phyloP scores from a whole-genome alignment of 2,329 filamentous ascomycete species.

The Exophiala viscosa region DNA sequence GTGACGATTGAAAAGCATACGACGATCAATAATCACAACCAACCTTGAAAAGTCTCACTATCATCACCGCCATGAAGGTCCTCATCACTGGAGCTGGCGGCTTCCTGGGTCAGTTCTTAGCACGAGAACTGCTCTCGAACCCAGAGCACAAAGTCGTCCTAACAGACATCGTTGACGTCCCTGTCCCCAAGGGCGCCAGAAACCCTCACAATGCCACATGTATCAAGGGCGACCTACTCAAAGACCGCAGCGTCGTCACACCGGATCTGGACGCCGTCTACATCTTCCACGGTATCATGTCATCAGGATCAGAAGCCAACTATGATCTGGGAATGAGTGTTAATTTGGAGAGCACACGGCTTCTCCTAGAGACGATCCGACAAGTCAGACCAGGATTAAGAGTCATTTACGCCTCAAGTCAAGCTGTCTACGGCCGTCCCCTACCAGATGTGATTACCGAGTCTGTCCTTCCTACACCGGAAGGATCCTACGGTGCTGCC shows the following conservation, averaged over 20 bases:
- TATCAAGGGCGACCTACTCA: slow-evolving; percentile 53
- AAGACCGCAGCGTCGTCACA: slow-evolving; percentile 38
- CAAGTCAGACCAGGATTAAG: slow-evolving; percentile 51
- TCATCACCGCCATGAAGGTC: slow-evolving; percentile 41
- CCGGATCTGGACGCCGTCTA: slow-evolving; percentile 52
- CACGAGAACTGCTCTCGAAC: slow-evolving; percentile 52
- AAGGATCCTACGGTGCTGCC: slow-evolving; percentile 61
- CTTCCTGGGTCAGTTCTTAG: slow-evolving; percentile 62
- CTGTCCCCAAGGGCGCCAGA: slow-evolving; percentile 47
- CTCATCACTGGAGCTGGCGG: slow-evolving; percentile 63
- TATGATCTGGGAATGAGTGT: slow-evolving; percentile 58
- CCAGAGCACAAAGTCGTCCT: slow-evolving; percentile 49
- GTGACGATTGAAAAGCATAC: too few species aligned
- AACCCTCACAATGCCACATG: slow-evolving; percentile 50
- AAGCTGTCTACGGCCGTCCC: slow-evolving; percentile 61
- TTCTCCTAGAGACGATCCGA: slow-evolving; percentile 52
- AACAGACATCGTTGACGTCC: slow-evolving; percentile 55
- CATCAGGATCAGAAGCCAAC: slow-evolving; percentile 59
- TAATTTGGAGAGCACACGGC: slow-evolving; percentile 59
- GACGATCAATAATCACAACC: too few species aligned
- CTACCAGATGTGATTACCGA: slow-evolving; percentile 53
- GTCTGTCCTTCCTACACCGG: slow-evolving; percentile 53
- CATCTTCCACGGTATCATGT: slow-evolving; percentile 67
- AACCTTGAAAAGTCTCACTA: background rate
- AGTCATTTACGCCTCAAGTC: slow-evolving; percentile 60